A percentile compares a stretch with the other conserved stretches of the same genome.
Evolutionary conservation across 2,329 filamentous ascomycete species (phyloP).

Genomic region (Talaromyces sp.): DNA sequence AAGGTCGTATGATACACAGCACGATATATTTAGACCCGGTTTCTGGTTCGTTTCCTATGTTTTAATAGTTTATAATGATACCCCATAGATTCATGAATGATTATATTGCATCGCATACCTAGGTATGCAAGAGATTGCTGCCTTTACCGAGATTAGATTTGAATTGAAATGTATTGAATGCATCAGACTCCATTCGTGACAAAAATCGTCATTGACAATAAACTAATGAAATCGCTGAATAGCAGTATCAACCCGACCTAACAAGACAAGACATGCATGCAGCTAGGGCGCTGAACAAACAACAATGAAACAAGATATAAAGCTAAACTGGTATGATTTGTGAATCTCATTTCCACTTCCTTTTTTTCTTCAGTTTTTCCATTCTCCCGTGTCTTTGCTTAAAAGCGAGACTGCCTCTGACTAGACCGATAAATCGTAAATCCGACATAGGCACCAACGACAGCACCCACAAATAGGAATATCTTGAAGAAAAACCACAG

Average conservation of each 20-base stretch:
- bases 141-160: not conserved
- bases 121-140: not conserved
- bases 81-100: not conserved
- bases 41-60: constrained; percentile 15
- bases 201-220: constrained; percentile 6
- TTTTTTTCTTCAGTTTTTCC: not conserved
- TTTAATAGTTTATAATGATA: not conserved
- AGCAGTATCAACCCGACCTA: constrained; percentile 20
- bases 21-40: not conserved
- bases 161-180: not conserved
- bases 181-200: not conserved
- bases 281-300: not conserved
- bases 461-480: constrained; percentile 67
- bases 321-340: not conserved
- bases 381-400: constrained; percentile 21
- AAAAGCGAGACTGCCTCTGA: constrained; percentile 49
- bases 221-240: constrained; percentile 21
- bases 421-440: constrained; percentile 76
- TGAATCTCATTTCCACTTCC: not conserved
- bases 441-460: constrained; percentile 77
- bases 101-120: not conserved
- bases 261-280: constrained; percentile 6
- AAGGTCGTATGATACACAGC: not conserved
- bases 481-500: constrained; percentile 78
- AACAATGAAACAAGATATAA: not conserved